These are phyloP conservation scores for Agroathelia rolfsii DNA, from an alignment of 1,284 basidiomycete species.

Conservation along the genomic window DNA sequence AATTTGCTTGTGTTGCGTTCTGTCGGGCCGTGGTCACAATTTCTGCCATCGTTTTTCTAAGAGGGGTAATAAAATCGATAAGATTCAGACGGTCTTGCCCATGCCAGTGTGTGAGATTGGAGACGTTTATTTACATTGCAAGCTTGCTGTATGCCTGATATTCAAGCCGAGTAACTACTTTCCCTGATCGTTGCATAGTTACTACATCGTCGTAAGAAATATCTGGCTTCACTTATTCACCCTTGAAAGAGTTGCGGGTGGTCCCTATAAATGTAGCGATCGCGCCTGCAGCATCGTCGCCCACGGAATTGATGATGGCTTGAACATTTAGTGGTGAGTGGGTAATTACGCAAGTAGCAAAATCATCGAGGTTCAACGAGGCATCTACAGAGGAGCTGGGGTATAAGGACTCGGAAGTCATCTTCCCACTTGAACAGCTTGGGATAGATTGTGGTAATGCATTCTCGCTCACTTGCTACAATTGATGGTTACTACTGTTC, in stretches of 20 bases:
- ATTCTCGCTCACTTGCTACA: no score
- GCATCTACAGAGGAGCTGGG: slow-evolving; percentile 35
- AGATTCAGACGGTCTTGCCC: no score
- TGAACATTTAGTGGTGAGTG: slow-evolving; percentile 47
- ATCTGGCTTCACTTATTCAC: slow-evolving; percentile 18
- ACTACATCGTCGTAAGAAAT: slow-evolving; percentile 7
- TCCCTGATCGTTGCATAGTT: slow-evolving; percentile 36
- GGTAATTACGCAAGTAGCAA: slow-evolving; percentile 50
- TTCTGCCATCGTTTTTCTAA: slow-evolving; percentile 61
- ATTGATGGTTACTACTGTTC: no score
- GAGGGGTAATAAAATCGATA: no score
- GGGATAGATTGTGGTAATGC: no score
- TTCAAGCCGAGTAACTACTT: slow-evolving; percentile 62
- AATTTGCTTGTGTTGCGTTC: slow-evolving; percentile 20
- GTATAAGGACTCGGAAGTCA: no score
- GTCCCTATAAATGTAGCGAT: slow-evolving; percentile 68
- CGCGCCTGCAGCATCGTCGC: slow-evolving; percentile 58
- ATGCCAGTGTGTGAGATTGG: no score
- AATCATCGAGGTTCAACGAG: slow-evolving; percentile 30
- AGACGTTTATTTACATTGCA: no score
- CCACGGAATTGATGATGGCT: slow-evolving; percentile 49
- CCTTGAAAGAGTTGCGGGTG: slow-evolving; percentile 52
- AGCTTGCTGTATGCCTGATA: slow-evolving; percentile 79
- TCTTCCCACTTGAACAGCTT: no score
- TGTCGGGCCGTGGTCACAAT: no score